Evolutionary conservation across 768 basidiomycete species (phyloP).

Genomic region (Kwoniella dendrophila): DNA sequence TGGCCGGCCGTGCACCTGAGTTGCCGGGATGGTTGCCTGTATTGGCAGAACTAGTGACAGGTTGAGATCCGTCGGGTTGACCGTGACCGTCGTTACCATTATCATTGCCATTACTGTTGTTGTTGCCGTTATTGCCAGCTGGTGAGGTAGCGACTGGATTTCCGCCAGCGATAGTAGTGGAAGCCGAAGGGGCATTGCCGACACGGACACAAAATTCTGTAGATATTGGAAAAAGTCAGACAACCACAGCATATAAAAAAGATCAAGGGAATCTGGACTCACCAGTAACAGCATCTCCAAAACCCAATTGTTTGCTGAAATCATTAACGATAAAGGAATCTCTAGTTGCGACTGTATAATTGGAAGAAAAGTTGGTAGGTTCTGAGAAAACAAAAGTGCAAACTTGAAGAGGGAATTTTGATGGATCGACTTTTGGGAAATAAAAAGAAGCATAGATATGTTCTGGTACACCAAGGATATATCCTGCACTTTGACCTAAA

Average conservation of each 20-base stretch:
- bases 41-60: background rate
- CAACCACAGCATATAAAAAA: background rate
- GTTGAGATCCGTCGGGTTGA: background rate
- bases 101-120: background rate
- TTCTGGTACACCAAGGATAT: conserved; percentile 17
- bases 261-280: background rate
- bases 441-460: conserved; percentile 7
- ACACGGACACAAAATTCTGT: conserved; percentile 20
- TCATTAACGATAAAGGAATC: conserved; percentile 1
- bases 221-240: background rate
- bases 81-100: background rate
- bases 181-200: conserved; percentile 5
- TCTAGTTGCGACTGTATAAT: background rate
- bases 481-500: conserved; percentile 11
- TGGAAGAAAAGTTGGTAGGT: background rate
- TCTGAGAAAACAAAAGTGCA: conserved; percentile 21
- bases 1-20: background rate
- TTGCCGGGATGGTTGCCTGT: background rate
- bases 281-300: conserved; percentile 17
- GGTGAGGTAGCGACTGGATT: background rate
- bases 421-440: conserved; percentile 6
- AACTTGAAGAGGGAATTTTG: conserved; percentile 13
- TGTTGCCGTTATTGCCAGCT: background rate
- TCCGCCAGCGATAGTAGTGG: background rate
- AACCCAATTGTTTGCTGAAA: conserved; percentile 3